These are phyloP conservation scores for Asterionellopsis glacialis DNA, from an alignment of 108 stramenopile species.

Conservation along the genomic window DNA sequence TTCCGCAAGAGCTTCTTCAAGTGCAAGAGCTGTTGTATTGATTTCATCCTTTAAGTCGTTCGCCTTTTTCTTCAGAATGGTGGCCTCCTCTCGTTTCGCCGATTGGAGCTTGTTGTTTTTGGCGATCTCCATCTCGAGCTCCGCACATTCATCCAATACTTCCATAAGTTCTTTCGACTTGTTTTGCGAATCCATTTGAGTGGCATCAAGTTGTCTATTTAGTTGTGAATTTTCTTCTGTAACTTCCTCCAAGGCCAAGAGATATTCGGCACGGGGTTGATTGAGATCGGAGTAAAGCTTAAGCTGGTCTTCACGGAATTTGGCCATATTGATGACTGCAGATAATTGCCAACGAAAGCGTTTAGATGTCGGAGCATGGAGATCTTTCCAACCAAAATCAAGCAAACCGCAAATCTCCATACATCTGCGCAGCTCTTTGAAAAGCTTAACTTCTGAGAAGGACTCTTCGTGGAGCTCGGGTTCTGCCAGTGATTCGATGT, in stretches of 20 bases:
- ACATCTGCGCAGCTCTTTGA: slow-evolving; percentile 63
- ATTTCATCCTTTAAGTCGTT: slow-evolving; percentile 80
- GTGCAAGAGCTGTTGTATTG: slow-evolving; percentile 56
- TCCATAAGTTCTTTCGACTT: slow-evolving; percentile 49
- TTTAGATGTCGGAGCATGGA: slow-evolving; percentile 59
- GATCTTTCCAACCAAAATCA: slow-evolving; percentile 89
- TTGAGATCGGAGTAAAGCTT: slow-evolving; percentile 60
- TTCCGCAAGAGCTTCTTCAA: slow-evolving; percentile 67
- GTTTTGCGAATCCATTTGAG: slow-evolving; percentile 23
- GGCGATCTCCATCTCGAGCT: slow-evolving; percentile 77
- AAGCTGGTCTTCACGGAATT: slow-evolving; percentile 89
- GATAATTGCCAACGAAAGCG: slow-evolving; percentile 85
- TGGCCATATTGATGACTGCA: slow-evolving; percentile 92
- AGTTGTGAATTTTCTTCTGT: slow-evolving; percentile 54
- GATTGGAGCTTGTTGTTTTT: slow-evolving; percentile 77
- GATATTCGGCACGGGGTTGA: slow-evolving; percentile 25
- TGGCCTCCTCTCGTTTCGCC: slow-evolving; percentile 68
- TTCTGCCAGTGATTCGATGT: slow-evolving; percentile 15
- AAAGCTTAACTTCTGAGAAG: slow-evolving; percentile 81
- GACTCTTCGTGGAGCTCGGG: slow-evolving; percentile 86
- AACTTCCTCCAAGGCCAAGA: slow-evolving; percentile 50
- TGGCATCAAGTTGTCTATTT: slow-evolving; percentile 38
- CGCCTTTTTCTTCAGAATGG: slow-evolving; percentile 66
- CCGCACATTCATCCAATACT: slow-evolving; percentile 68
- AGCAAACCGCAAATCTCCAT: slow-evolving; percentile 82